These are phyloP conservation scores for Leccinum sublutescens DNA, from an alignment of 768 basidiomycete species.

Conservation along the genomic window DNA sequence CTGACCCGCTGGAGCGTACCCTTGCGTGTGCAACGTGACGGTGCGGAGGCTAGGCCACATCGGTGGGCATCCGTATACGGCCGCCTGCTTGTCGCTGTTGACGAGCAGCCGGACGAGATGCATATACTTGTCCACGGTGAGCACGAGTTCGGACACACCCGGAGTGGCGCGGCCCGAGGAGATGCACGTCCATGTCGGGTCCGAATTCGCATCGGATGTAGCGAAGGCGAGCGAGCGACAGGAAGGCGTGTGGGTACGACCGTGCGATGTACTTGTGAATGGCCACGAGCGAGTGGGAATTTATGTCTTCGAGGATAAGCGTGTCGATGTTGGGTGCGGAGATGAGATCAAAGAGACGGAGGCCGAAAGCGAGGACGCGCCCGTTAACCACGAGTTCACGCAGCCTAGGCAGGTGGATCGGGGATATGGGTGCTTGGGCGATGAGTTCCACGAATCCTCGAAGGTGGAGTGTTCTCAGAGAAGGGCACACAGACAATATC, in stretches of 20 bases:
- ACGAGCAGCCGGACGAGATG: constrained; percentile 31
- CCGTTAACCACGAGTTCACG: constrained; percentile 34
- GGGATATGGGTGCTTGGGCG: constrained; percentile 17
- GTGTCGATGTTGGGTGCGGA: constrained; percentile 33
- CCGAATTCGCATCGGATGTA: constrained; percentile 33
- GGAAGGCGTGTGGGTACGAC: constrained; percentile 29
- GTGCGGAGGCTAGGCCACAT: constrained; percentile 30
- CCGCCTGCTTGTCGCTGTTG: constrained; percentile 35
- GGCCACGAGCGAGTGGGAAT: constrained; percentile 22
- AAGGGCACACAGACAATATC: constrained; percentile 20
- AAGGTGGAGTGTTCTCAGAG: constrained; percentile 25
- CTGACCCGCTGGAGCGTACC: constrained; percentile 16
- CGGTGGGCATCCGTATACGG: constrained; percentile 25
- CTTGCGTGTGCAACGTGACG: constrained; percentile 32
- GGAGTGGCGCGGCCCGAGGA: constrained; percentile 35
- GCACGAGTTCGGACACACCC: constrained; percentile 29
- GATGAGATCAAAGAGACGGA: constrained; percentile 33
- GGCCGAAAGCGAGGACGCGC: constrained; percentile 27
- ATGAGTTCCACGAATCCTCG: constrained; percentile 33
- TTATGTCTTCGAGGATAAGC: constrained; percentile 33
- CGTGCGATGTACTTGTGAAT: constrained; percentile 30
- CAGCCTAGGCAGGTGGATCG: constrained; percentile 24
- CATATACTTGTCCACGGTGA: constrained; percentile 31
- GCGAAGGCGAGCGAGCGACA: constrained; percentile 26
- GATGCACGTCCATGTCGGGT: constrained; percentile 31